A percentile compares a stretch with the other conserved stretches of the same genome.
Evolutionary conservation across 306 rosid genomes (phyloP).

Genomic region (Acacia acuminata): DNA sequence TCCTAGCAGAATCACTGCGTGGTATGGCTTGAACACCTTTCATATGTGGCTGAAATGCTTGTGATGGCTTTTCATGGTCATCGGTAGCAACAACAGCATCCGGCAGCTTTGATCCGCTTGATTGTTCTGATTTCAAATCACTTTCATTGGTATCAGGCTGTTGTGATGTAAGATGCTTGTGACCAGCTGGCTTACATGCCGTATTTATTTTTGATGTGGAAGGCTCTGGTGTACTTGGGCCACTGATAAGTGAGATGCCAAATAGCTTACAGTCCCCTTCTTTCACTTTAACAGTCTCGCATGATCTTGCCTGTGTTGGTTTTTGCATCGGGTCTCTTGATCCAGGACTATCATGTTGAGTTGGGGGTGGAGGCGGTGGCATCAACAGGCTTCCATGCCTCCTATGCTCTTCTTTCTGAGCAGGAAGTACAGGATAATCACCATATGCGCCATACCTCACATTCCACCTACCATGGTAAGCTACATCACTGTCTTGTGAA

Average conservation of each 20-base stretch:
- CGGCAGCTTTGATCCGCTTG: conserved; percentile 43
- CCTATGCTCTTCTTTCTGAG: conserved; percentile 57
- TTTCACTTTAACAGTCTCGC: conserved; percentile 51
- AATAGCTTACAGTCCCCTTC: conserved; percentile 83
- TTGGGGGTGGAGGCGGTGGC: conserved; percentile 68
- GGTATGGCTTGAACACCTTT: conserved; percentile 63
- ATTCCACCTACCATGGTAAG: conserved; percentile 53
- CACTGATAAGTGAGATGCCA: conserved; percentile 69
- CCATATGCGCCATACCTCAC: conserved; percentile 51
- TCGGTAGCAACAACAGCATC: conserved; percentile 40
- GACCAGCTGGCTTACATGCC: conserved; percentile 42
- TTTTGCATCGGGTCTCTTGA: conserved; percentile 51
- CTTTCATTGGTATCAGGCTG: conserved; percentile 40
- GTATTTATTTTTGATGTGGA: conserved; percentile 33
- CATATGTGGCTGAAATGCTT: conserved; percentile 40
- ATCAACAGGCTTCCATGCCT: conserved; percentile 62
- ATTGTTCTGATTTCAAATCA: conserved; percentile 57
- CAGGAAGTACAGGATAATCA: conserved; percentile 54
- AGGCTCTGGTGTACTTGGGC: conserved; percentile 43
- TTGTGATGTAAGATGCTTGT: conserved; percentile 25
- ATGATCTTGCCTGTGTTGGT: conserved; percentile 35
- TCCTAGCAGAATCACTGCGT: conserved; percentile 65
- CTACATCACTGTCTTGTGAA: conserved; percentile 50
- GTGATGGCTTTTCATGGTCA: conserved; percentile 52
- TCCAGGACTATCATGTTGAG: conserved; percentile 54